phyloP scores from a whole-genome alignment of 345 rosid genomes.

The Populus alba region DNA sequence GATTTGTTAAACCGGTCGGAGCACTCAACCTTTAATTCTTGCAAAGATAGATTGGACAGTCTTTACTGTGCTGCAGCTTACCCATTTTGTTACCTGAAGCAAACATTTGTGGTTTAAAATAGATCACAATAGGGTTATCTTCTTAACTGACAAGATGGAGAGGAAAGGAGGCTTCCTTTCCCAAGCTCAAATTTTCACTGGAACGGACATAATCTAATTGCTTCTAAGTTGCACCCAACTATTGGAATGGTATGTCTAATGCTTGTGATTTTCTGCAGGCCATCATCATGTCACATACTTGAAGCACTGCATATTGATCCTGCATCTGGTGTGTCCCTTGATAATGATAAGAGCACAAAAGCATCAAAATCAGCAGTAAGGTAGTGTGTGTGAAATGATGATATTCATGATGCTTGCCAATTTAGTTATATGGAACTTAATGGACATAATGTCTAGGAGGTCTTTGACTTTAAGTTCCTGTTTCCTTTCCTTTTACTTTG shows the following conservation, averaged over 20 bases:
- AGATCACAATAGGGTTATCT: slow-evolving; percentile 47
- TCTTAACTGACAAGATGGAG: slow-evolving; percentile 54
- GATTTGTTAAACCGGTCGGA: slow-evolving; percentile 88
- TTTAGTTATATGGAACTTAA: background rate
- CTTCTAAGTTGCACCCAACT: slow-evolving; percentile 21
- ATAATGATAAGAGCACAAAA: slow-evolving; percentile 62
- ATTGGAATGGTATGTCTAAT: slow-evolving; percentile 37
- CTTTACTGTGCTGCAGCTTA: slow-evolving; percentile 75
- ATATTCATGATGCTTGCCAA: background rate
- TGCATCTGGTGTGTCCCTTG: slow-evolving; percentile 84
- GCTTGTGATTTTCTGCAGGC: slow-evolving; percentile 70
- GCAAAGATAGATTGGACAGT: slow-evolving; percentile 92
- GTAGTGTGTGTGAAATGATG: slow-evolving; percentile 29
- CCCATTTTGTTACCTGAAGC: slow-evolving; percentile 61
- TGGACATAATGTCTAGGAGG: background rate
- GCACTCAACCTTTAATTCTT: slow-evolving; percentile 96
- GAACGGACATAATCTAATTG: slow-evolving; percentile 26
- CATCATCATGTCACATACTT: slow-evolving; percentile 71
- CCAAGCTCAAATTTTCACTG: slow-evolving; percentile 41
- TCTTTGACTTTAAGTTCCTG: background rate
- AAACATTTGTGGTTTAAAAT: slow-evolving; percentile 48
- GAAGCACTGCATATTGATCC: slow-evolving; percentile 98
- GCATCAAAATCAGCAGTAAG: slow-evolving; percentile 53
- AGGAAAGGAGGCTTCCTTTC: slow-evolving; percentile 55
- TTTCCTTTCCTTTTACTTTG: background rate